phyloP scores from a whole-genome alignment of 148 eudicot species.

The Fagopyrum homotropicum region DNA sequence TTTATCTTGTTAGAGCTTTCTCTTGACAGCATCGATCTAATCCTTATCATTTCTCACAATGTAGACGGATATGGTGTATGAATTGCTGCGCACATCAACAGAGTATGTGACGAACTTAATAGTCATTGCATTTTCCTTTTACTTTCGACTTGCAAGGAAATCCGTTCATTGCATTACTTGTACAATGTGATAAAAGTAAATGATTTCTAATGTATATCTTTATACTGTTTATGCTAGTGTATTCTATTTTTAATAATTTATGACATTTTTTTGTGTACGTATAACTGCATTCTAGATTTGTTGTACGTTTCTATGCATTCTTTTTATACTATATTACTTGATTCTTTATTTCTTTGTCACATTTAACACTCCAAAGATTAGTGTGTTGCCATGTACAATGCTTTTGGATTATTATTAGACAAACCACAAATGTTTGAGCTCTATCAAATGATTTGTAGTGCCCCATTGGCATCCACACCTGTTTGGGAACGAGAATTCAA shows the following conservation, averaged over 20 bases:
- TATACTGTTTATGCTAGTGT: not conserved
- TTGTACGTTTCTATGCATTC: not conserved
- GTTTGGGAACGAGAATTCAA: slow-evolving; percentile 91
- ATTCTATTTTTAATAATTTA: not conserved
- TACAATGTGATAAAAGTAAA: not conserved
- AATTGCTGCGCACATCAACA: slow-evolving; percentile 92
- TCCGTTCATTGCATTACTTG: not conserved
- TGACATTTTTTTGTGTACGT: not conserved
- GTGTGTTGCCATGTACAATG: slow-evolving; percentile 1
- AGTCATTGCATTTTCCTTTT: not conserved
- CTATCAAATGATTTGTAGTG: slow-evolving; percentile 47
- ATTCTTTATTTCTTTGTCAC: not conserved
- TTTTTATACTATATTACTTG: not conserved
- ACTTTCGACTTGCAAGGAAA: slow-evolving; percentile 1
- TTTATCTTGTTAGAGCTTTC: slow-evolving; percentile 1
- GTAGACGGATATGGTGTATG: slow-evolving; percentile 99
- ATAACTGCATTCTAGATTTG: not conserved
- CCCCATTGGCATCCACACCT: slow-evolving; percentile 86
- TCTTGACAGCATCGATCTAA: not conserved
- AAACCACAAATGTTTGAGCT: slow-evolving; percentile 4
- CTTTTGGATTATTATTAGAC: slow-evolving; percentile 16
- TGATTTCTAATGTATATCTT: not conserved
- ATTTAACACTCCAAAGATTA: not conserved
- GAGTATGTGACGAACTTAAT: slow-evolving; percentile 50
- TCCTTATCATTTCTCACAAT: slow-evolving; percentile 22